These are phyloP conservation scores for Scutellaria barbata DNA, from an alignment of 257 asterid species.

Conservation along the genomic window DNA sequence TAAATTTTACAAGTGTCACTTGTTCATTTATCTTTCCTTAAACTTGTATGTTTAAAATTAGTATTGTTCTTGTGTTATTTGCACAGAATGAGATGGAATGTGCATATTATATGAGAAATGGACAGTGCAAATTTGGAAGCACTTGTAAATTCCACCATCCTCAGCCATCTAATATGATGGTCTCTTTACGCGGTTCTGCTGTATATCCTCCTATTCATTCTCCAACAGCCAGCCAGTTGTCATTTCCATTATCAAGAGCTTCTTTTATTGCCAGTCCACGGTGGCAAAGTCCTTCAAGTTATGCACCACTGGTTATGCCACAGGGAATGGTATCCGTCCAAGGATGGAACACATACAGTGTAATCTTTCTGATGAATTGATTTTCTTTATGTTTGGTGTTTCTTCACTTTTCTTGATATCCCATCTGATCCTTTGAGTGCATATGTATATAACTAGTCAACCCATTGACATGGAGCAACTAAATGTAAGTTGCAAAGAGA, in stretches of 20 bases:
- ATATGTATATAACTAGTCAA: neutral
- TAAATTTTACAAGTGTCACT: neutral
- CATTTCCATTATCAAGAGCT: slow-evolving; percentile 79
- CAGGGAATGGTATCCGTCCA: slow-evolving; percentile 89
- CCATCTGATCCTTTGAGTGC: neutral
- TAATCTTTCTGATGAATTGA: slow-evolving; percentile 48
- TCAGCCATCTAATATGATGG: slow-evolving; percentile 92
- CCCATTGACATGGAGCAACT: slow-evolving; percentile 24
- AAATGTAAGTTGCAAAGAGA: slow-evolving; percentile 26
- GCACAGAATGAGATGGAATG: slow-evolving; percentile 86
- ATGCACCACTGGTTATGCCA: slow-evolving; percentile 82
- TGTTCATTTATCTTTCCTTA: neutral
- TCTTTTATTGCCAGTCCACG: slow-evolving; percentile 85
- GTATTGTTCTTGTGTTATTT: slow-evolving; percentile 29
- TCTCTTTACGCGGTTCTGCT: slow-evolving; percentile 86
- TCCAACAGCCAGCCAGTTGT: slow-evolving; percentile 78
- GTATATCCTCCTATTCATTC: slow-evolving; percentile 84
- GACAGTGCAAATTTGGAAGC: slow-evolving; percentile 92
- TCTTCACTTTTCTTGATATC: slow-evolving; percentile 27
- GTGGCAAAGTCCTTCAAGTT: slow-evolving; percentile 94
- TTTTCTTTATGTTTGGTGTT: slow-evolving; percentile 27
- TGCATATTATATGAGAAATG: slow-evolving; percentile 87
- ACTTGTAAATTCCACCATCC: slow-evolving; percentile 98
- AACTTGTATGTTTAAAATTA: slow-evolving; percentile 24
- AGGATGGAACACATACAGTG: slow-evolving; percentile 88